These are phyloP conservation scores for Scheffersomyces amazonensis DNA, from an alignment of 805 yeast species.

Conservation along the genomic window DNA sequence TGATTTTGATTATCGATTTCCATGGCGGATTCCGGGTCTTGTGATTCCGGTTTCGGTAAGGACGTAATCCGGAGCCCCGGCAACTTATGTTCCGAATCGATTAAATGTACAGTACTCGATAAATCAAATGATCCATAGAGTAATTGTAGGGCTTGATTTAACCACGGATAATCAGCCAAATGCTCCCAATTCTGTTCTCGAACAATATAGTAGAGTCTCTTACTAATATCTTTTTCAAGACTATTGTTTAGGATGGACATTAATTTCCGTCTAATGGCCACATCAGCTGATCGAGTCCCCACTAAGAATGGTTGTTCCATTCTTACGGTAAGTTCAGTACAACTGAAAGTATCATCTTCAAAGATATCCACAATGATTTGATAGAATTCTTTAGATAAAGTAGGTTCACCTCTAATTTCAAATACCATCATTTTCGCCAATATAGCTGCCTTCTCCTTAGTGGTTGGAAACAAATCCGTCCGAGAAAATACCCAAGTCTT, in stretches of 20 bases:
- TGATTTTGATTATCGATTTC: slow-evolving; percentile 23
- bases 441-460: slow-evolving; percentile 94
- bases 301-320: slow-evolving; percentile 96
- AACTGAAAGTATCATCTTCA: slow-evolving; percentile 70
- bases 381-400: slow-evolving; percentile 74
- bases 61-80: slow-evolving; percentile 49
- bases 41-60: slow-evolving; percentile 20
- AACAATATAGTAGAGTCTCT: slow-evolving; percentile 81
- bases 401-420: slow-evolving; percentile 82
- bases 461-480: slow-evolving; percentile 84
- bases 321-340: slow-evolving; percentile 87
- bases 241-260: slow-evolving; percentile 78
- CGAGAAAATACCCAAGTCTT: slow-evolving; percentile 87
- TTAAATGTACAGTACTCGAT: slow-evolving; percentile 44
- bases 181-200: slow-evolving; percentile 97
- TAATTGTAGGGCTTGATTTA: slow-evolving; percentile 87
- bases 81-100: slow-evolving; percentile 48
- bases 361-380: slow-evolving; percentile 85
- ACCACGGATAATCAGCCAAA: slow-evolving; percentile 90
- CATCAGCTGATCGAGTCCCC: slow-evolving; percentile 84
- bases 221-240: slow-evolving; percentile 72
- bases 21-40: slow-evolving; percentile 15
- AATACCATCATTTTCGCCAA: slow-evolving; percentile 90
- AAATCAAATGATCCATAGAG: slow-evolving; percentile 73
- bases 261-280: slow-evolving; percentile 67